A percentile compares a stretch with the other conserved stretches of the same genome.
Conservation (phyloP, 768 basidiomycete genomes). For the Suillus discolor region DNA sequence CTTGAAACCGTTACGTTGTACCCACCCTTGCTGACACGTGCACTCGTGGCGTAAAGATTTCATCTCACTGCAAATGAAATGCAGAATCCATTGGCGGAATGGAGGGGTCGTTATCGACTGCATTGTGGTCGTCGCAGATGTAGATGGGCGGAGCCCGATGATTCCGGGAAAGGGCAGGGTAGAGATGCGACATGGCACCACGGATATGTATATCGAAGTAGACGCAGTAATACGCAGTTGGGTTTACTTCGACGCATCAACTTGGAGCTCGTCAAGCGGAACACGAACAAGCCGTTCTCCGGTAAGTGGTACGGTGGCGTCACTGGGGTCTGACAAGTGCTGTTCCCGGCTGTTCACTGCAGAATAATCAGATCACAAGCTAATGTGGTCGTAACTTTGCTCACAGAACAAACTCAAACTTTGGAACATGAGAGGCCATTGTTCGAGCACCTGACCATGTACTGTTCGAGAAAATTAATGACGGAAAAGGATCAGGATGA, state of each 20-base stretch:
- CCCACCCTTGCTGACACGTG: not conserved
- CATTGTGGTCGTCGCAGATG: not conserved
- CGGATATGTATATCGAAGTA: not conserved
- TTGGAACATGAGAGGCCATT: slow-evolving; percentile 3
- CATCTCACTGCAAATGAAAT: not conserved
- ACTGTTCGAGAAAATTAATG: not conserved
- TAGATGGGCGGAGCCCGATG: not conserved
- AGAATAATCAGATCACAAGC: not conserved
- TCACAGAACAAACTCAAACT: slow-evolving; percentile 72
- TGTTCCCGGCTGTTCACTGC: slow-evolving; percentile 54
- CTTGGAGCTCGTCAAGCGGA: slow-evolving; percentile 66
- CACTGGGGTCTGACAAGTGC: slow-evolving; percentile 19
- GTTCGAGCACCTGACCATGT: slow-evolving; percentile 2
- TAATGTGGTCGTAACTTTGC: not conserved
- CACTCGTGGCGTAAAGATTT: not conserved
- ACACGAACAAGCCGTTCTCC: slow-evolving; percentile 76
- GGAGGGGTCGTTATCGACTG: not conserved
- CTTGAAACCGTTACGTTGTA: not conserved
- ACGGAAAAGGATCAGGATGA: slow-evolving; percentile 2
- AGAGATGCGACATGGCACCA: not conserved
- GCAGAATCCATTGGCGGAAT: not conserved
- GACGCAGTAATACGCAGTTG: slow-evolving; percentile 3
- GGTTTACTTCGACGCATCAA: slow-evolving; percentile 16
- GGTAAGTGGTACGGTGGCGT: slow-evolving; percentile 18
- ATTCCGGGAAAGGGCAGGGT: not conserved